Conservation (phyloP, 2,329 filamentous ascomycete species). For the Talaromyces atroroseus region DNA sequence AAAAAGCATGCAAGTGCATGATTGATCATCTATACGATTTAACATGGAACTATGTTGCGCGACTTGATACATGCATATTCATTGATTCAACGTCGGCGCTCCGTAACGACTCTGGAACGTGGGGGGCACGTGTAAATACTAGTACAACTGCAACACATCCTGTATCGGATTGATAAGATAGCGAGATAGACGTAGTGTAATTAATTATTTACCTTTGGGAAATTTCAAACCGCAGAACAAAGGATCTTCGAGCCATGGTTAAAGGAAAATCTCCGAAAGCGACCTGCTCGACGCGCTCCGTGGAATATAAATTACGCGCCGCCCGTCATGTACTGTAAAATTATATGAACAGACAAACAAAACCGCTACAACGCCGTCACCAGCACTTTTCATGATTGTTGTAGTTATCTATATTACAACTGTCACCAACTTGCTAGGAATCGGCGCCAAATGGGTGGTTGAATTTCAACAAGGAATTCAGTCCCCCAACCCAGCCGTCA, state of each 20-base stretch:
- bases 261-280: not conserved
- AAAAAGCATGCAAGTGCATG: not conserved
- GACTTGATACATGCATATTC: not conserved
- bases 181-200: not conserved
- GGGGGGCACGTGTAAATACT: not conserved
- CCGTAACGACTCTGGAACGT: not conserved
- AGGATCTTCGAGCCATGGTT: not conserved
- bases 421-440: conserved; percentile 11
- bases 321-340: not conserved
- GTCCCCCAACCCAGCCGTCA: conserved; percentile 91
- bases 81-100: not conserved
- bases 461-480: conserved; percentile 92
- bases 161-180: not conserved
- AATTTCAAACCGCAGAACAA: not conserved
- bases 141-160: no score
- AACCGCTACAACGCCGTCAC: not conserved
- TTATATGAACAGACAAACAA: not conserved
- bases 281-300: not conserved
- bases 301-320: not conserved
- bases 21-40: no score
- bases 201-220: no score
- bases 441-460: conserved; percentile 90
- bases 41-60: not conserved
- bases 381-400: not conserved
- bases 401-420: not conserved